Conservation (phyloP, 2,329 filamentous ascomycete genomes). For the Trichophyton equinum region DNA sequence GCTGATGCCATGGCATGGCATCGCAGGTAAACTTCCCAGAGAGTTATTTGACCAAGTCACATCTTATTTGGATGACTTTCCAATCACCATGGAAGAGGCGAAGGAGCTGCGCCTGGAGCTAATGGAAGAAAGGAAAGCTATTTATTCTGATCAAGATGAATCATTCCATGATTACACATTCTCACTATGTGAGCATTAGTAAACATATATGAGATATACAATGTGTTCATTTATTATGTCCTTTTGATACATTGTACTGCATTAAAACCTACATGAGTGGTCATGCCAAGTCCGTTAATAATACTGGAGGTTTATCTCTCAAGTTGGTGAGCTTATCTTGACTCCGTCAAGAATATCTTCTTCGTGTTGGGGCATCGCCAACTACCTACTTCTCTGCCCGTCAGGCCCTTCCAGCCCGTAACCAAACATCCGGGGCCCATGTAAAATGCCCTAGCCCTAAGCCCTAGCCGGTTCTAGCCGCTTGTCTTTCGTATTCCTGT, state of each 20-base stretch:
- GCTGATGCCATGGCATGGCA: not conserved
- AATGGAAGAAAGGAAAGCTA: slow-evolving; percentile 13
- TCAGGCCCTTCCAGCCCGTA: not conserved
- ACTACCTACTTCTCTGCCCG: not conserved
- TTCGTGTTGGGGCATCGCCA: not conserved
- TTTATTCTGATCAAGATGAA: not conserved
- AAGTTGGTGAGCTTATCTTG: not conserved
- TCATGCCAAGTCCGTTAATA: too few relatives aligned
- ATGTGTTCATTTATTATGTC: too few relatives aligned
- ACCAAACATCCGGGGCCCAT: not conserved
- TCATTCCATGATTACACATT: not conserved
- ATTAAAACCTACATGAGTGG: too few relatives aligned
- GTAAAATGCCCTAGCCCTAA: not conserved
- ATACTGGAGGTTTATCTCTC: not conserved
- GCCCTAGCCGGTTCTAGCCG: not conserved
- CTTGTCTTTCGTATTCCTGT: not conserved
- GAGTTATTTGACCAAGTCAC: slow-evolving; percentile 8
- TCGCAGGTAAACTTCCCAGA: slow-evolving; percentile 3
- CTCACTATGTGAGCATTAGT: slow-evolving; percentile 13
- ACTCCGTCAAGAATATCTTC: too few relatives aligned
- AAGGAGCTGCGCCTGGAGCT: slow-evolving; percentile 10
- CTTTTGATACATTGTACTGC: too few relatives aligned
- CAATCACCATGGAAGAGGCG: slow-evolving; percentile 11
- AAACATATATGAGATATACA: not conserved
- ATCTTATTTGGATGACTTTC: slow-evolving; percentile 1